Base-by-base conservation (phyloP, 352 stramenopile genomes). In the Phytophthora nicotianae region DNA sequence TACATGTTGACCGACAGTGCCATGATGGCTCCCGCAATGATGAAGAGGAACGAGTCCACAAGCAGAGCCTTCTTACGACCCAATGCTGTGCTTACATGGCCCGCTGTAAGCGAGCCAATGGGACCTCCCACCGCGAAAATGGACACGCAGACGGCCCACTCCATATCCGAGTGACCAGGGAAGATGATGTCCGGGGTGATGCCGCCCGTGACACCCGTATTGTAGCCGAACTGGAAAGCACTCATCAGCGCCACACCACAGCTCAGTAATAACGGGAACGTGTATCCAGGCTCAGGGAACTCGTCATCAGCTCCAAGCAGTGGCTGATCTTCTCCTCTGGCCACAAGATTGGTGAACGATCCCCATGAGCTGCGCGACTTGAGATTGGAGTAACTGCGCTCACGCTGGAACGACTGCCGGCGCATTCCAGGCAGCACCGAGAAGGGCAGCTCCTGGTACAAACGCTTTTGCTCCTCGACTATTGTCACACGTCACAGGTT, bases 361-460 rank as follows among this genome's bases (percentile, higher is more conserved):
- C 75, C 78, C 75, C 76, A 85, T 4, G 78, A 86, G 61, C 68
- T 81, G 57, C 79, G 70, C 48, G 71, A 77, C 58, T 87, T 87
- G 38, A 90, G 70, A 55, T 86, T 90, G 42, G 78, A 86, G 61
- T 74, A 90, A 67, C 76, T 88, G 49, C 81, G 81, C 50, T 90
- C 81, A 37, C 78, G 81, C 74, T 88, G 78, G 58, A 90, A 90
- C 20, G 76, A 87, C 63, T 88, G 81, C 32, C 81, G 76, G 40
- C 81, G 81, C 81, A 90, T 88, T 47, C 81, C 81, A 17, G 78
- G 78, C 23, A 88, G 75, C 61, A 81, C 81, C 62, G 81, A 87
- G 54, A 90, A 90, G 20, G 81, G 81, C 62, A 90, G 59, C 72
- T 90, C 81, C 61, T 88, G 76, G 43, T 90, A 90, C 67, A 90